Evolutionary conservation across 108 stramenopile species (phyloP).

Genomic region (Pseudonitzschia multiseries): DNA sequence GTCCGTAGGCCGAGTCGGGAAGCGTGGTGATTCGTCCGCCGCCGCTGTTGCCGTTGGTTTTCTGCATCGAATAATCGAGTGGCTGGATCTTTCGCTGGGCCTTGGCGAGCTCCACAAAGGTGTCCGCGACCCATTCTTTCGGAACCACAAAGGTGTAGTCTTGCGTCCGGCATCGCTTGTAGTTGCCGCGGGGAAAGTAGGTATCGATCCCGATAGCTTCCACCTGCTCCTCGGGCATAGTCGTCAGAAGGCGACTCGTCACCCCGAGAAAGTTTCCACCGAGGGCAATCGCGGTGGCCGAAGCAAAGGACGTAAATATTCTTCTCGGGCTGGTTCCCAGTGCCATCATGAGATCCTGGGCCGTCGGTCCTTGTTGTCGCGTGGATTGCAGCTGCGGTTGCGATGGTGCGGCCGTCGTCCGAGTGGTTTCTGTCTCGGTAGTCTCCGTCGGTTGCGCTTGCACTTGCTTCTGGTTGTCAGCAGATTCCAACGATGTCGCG

Average conservation of each 20-base stretch:
- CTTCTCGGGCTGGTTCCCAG: constrained; percentile 72
- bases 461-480: no score
- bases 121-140: constrained; percentile 85
- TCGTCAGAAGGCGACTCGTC: constrained; percentile 53
- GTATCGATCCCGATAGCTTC: constrained; percentile 64
- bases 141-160: constrained; percentile 74
- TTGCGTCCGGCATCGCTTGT: constrained; percentile 51
- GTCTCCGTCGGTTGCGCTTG: no score
- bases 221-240: constrained; percentile 54
- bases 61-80: constrained; percentile 60
- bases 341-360: constrained; percentile 48
- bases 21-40: constrained; percentile 19
- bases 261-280: constrained; percentile 71
- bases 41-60: not conserved
- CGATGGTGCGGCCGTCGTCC: no score
- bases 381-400: not conserved
- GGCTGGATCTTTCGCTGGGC: constrained; percentile 49
- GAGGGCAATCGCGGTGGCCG: constrained; percentile 65
- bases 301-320: constrained; percentile 39
- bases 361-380: not conserved
- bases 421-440: no score
- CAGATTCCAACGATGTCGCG: no score
- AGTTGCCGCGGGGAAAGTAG: constrained; percentile 65
- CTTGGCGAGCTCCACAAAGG: constrained; percentile 68
- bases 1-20: constrained; percentile 72